Evolutionary conservation across 2,329 filamentous ascomycete species (phyloP), one percentile per base, ranked within the genome.

Genomic region (Aphanocladium album): DNA sequence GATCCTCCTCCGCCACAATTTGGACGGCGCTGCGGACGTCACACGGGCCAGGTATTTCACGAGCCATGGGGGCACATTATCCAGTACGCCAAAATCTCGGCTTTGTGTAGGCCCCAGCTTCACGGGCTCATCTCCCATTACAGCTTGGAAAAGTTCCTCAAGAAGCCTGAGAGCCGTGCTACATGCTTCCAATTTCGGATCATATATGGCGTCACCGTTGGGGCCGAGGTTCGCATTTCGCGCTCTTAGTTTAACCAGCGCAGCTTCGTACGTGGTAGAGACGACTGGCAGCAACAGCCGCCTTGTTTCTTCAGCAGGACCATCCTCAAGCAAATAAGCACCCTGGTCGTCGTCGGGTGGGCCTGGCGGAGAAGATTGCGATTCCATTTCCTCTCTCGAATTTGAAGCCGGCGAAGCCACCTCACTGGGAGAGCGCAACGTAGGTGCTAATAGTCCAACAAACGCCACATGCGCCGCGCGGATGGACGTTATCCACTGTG

Each of bases 401-500:
- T 39, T 30, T 17, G 25, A 25, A 23, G 30, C 14, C 14, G 59
- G 59, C 21, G 52, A 51, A 8, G 35, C 45, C 35, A 23, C 16
- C 8, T 43, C 27, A 12, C 7, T n/a, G 14, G n/a, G 35, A 17
- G 30, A 37, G 3, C 21, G 47, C 43, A 50, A 23, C 35, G 33
- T 35, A 30, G 65, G 55, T 19, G 65, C 63, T 3, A 74, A 63
- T 12, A 77, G 61, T 1, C 71, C 74, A 5, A 63, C 65, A 51
- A 71, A 75, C 0, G 73, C 74, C 3, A 67, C 65, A 55, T 72
- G 68, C 6, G 68, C 73, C 5, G 74, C 74, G 16, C 74, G 73
- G 17, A 72, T 74, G 7, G 75, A 69, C 30, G 67, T 69, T 9
- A 76, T 73, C 74, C 74, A 76, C 57, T 75, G 73, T 0, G 70